Conservation (phyloP, 208 protist genomes). For the Acanthamoeba triangularis region DNA sequence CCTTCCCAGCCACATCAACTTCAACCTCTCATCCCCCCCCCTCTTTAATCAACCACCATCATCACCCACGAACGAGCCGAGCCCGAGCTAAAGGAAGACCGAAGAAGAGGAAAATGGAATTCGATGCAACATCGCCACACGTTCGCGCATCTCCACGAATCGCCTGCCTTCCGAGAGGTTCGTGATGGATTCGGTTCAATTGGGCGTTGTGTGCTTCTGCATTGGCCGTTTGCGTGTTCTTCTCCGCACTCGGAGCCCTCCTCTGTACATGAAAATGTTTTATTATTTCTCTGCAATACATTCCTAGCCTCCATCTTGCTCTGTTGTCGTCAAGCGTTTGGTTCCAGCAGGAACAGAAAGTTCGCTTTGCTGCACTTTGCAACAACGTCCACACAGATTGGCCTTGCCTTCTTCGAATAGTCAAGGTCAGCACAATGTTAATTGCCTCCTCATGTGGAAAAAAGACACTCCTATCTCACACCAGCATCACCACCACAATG, state of each 20-base stretch:
- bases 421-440: too few relatives aligned
- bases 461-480: too few relatives aligned
- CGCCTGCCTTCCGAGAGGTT: neutral
- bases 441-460: too few relatives aligned
- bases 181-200: neutral
- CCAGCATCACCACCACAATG: too few relatives aligned
- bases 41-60: neutral
- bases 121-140: neutral
- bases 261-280: constrained; percentile 64
- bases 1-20: neutral
- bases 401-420: too few relatives aligned
- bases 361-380: too few relatives aligned
- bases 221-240: constrained; percentile 7
- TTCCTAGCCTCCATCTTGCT: constrained; percentile 2
- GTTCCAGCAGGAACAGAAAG: too few relatives aligned
- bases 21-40: neutral
- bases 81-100: neutral
- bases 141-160: constrained; percentile 3
- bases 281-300: constrained; percentile 10
- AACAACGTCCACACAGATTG: too few relatives aligned
- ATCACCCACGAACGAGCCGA: neutral
- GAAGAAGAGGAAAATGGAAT: constrained; percentile 20
- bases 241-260: constrained; percentile 17
- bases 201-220: neutral
- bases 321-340: too few relatives aligned